Base-by-base conservation (phyloP, 2,329 filamentous ascomycete species). In the Phaeosphaeria sp. region DNA sequence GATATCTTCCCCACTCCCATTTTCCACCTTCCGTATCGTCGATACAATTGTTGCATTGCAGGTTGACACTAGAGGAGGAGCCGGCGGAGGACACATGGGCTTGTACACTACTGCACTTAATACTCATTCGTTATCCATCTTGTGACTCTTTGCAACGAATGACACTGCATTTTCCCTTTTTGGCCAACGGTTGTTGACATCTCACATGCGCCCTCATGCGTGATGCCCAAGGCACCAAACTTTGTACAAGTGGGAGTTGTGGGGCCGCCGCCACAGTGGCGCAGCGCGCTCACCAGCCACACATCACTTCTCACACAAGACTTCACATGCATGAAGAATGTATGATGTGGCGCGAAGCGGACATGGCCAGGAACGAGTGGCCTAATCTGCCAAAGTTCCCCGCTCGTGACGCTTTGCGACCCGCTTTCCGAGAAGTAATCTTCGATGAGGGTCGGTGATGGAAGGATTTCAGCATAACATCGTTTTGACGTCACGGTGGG, bases 401-500 rank as follows among this genome's bases (percentile, higher is more conserved):
- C 40, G 57, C 51, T 51, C 22, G 55, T 57, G 49, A 57, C 42
- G 49, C 27, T 11, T 25, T 49, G 46, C 54, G 55, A 63, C 53
- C 57, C 48, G 30, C 43, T 25, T 25, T 57, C 47, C 49, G 49
- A 21, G 36, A 27, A 24, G 49, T 42, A 57, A 61, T 61, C 56
- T 55, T 57, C 50, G 50, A 56, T 55, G 48, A 43, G 48, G 39
- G 13, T 45, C 36, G 25, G 30, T 7, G 6, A 13, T n/a, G n/a
- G n/a, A 45, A 17, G n/a, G 20, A 52, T 36, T 56, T 53, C 42
- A 50, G 45, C 57, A 54, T 64, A 49, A 53, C 56, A 54, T 66
- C 55, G 55, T 17, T 25, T 57, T 51, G 52, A 65, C 64, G 64
- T 67, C 64, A 67, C 50, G 36, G 64, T 60, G 64, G 59, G 64